Percentiles rank a stretch among this genome's conserved stretches.
These are phyloP conservation scores for Durio zibethinus DNA, from an alignment of 345 rosid species.

Conservation along the genomic window DNA sequence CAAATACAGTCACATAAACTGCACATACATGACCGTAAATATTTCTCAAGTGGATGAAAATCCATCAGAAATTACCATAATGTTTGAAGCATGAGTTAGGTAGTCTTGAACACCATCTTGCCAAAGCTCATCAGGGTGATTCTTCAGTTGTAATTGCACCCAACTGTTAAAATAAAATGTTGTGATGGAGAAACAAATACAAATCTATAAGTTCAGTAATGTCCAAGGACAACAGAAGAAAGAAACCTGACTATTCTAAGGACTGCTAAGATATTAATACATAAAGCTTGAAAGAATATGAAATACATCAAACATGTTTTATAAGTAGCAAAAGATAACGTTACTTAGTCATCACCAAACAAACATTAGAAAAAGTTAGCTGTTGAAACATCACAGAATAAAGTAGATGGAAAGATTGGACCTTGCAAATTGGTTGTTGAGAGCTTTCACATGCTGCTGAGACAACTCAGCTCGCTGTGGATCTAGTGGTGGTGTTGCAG, in stretches of 20 bases:
- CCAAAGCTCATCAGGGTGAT: conserved; percentile 98
- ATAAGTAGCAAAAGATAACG: background rate
- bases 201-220: background rate
- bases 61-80: conserved; percentile 45
- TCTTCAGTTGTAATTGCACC: conserved; percentile 88
- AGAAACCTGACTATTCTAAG: background rate
- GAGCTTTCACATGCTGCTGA: conserved; percentile 83
- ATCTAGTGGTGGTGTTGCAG: conserved; percentile 39
- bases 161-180: conserved; percentile 50
- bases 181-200: background rate
- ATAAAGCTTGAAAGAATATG: background rate
- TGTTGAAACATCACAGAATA: background rate
- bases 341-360: background rate
- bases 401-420: conserved; percentile 20
- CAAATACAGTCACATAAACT: background rate
- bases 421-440: conserved; percentile 93
- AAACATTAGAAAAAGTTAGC: background rate
- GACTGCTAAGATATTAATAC: background rate
- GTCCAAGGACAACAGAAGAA: background rate
- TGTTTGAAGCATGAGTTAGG: conserved; percentile 68
- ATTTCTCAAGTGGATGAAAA: background rate
- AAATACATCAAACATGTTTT: background rate
- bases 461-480: conserved; percentile 63
- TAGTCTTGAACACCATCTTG: conserved; percentile 85
- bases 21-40: background rate